Conservation (phyloP, 2,329 filamentous ascomycete species). For the Bimuria novae-zelandiae region DNA sequence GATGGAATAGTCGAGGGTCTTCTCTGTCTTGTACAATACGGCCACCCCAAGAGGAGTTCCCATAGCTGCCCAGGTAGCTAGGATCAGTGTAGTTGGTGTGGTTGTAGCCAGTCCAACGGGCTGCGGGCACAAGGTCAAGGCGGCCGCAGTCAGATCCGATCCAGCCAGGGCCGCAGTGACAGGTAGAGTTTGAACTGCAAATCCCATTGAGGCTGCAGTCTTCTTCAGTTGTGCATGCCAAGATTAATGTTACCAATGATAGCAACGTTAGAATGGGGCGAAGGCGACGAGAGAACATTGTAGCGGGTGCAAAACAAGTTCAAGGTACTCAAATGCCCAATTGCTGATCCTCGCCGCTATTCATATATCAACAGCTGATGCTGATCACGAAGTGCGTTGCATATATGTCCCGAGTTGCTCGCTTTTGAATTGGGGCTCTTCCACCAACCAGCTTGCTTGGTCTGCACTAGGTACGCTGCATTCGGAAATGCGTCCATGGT, state of each 20-base stretch:
- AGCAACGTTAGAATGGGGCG: background rate
- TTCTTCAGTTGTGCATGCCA: slow-evolving; percentile 32
- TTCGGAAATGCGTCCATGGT: no score
- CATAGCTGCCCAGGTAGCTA: slow-evolving; percentile 19
- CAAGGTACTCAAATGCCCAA: no score
- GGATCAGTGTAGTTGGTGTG: slow-evolving; percentile 39
- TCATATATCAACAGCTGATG: no score
- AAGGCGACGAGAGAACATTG: no score
- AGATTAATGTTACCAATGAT: background rate
- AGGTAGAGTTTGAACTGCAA: slow-evolving; percentile 25
- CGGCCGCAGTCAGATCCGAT: slow-evolving; percentile 50
- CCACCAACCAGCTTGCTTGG: no score
- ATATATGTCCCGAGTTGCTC: no score
- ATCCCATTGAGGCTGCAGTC: slow-evolving; percentile 51
- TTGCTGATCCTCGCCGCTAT: no score
- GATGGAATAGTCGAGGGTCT: slow-evolving; percentile 49
- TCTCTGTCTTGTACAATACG: slow-evolving; percentile 52
- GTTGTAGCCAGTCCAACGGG: slow-evolving; percentile 52
- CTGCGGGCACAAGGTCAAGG: slow-evolving; percentile 52
- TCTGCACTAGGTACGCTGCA: no score
- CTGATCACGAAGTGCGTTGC: no score
- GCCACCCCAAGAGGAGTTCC: slow-evolving; percentile 56
- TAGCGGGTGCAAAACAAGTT: no score
- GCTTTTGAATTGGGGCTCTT: no score
- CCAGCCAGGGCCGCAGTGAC: slow-evolving; percentile 51